phyloP scores from a whole-genome alignment of 2,329 filamentous ascomycete genomes.

The Botrytis medusae region DNA sequence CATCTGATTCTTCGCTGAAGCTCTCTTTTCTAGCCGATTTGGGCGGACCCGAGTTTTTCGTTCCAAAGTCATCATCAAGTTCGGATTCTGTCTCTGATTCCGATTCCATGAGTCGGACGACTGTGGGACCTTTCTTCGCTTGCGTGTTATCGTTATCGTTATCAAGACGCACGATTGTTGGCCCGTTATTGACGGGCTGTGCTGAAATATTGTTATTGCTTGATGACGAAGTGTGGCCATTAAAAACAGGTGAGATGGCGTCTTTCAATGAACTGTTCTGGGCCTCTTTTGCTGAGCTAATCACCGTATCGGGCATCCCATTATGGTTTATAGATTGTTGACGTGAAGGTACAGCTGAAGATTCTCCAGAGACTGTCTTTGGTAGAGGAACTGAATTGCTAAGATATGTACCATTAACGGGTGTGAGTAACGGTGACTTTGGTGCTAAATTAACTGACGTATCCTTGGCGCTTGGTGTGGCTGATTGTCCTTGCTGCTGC shows the following conservation, averaged over 20 bases:
- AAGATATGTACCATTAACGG: not conserved
- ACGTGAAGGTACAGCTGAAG: not conserved
- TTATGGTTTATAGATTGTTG: constrained; percentile 1
- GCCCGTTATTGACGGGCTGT: constrained; percentile 24
- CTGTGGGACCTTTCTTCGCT: constrained; percentile 31
- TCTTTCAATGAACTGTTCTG: not conserved
- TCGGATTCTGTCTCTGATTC: constrained; percentile 18
- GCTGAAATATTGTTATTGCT: constrained; percentile 3
- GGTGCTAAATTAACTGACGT: not conserved
- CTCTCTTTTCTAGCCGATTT: not conserved
- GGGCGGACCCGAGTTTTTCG: not conserved
- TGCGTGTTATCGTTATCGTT: not conserved
- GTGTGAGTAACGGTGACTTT: not conserved
- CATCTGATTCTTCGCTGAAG: constrained; percentile 11
- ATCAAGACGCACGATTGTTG: constrained; percentile 33
- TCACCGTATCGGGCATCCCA: not conserved
- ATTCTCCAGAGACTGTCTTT: not conserved
- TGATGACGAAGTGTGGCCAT: not conserved
- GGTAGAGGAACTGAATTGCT: not conserved
- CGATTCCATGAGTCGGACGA: constrained; percentile 35
- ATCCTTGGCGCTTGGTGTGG: constrained; percentile 12
- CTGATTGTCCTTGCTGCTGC: constrained; percentile 19
- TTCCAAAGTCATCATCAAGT: constrained; percentile 1
- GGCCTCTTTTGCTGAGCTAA: not conserved
- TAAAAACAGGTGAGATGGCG: not conserved